Conservation (phyloP, 805 yeast genomes). For the Zygotorulaspora florentina region DNA sequence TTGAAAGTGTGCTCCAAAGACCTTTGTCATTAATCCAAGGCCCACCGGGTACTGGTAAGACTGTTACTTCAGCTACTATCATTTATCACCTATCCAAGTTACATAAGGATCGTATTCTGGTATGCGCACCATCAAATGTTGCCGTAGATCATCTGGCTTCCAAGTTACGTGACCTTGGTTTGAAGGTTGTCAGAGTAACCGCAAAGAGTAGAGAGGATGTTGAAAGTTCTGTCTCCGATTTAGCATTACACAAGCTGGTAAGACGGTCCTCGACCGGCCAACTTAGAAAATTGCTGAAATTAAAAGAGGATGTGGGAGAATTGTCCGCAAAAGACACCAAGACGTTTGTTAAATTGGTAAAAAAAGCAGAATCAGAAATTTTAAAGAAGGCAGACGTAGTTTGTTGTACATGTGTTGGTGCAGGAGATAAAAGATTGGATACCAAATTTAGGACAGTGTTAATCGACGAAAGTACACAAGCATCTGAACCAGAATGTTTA, state of each 20-base stretch:
- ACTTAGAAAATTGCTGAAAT: constrained; percentile 52
- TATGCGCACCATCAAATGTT: constrained; percentile 93
- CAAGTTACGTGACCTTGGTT: constrained; percentile 63
- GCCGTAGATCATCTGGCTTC: constrained; percentile 89
- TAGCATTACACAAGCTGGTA: constrained; percentile 55
- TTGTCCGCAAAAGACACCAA: constrained; percentile 52
- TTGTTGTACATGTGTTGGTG: constrained; percentile 90
- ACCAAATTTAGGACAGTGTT: constrained; percentile 70
- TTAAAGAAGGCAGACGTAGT: constrained; percentile 66
- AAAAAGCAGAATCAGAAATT: constrained; percentile 46
- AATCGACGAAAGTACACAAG: constrained; percentile 92
- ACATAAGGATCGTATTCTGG: constrained; percentile 63
- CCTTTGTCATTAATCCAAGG: constrained; percentile 87
- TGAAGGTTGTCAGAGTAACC: constrained; percentile 70
- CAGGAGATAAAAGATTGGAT: constrained; percentile 68
- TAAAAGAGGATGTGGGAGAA: constrained; percentile 67
- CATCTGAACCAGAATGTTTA: constrained; percentile 86
- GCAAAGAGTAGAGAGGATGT: constrained; percentile 81
- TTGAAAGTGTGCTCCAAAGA: constrained; percentile 57
- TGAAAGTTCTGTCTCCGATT: constrained; percentile 55
- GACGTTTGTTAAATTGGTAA: constrained; percentile 40
- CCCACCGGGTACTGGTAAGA: constrained; percentile 96
- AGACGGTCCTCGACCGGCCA: constrained; percentile 47
- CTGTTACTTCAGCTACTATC: constrained; percentile 88
- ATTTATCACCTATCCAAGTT: constrained; percentile 67